Base-by-base conservation (phyloP, 108 stramenopile species). In the Nitzschia inconspicua region DNA sequence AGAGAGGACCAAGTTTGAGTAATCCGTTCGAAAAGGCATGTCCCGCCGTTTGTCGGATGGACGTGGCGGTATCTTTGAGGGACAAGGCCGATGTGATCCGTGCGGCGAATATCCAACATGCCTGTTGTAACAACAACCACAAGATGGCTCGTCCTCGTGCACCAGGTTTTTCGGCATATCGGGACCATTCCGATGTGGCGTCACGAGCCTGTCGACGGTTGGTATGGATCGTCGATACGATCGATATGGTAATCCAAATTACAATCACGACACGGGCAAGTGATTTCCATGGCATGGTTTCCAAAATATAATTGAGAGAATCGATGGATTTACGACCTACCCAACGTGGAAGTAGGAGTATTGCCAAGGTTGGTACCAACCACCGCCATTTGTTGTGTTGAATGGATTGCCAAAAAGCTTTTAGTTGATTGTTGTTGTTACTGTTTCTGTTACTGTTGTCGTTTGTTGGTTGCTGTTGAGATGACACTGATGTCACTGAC, bases 161-260 rank as follows among this genome's bases (percentile, higher is more conserved):
- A 3, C 71, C 67, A 14, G 91, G 91, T 44, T 79, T 51, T 24
- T 80, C 56, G 6, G 91, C 85, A 66, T 92, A 92, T 22, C 86
- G 66, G 46, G 68, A 73, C 91, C 91, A 92, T 75, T 92, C 91
- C 22, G 83, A 85, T 8, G 91, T 92, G 20, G 91, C 71, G 41
- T 86, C 85, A 0, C 63, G 53, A 16, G 63, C 40, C 65, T 86
- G 91, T 47, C 91, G 62, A n/a, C 40, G n/a, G 20, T 50, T 48
- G 19, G 30, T 28, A 6, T 30, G 51, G 14, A n/a, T 28, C 4
- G 6, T 48, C 11, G 22, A 16, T 11, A 61, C 19, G 47, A 30
- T 9, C 9, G 22, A 4, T 26, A 40, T 32, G 13, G n/a, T 16
- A 22, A n/a, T n/a, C 29, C 40, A 26, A 4, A 47, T 47, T 4